Percentiles rank a stretch among this genome's conserved stretches.
Conservation (phyloP, 106 monocot species). For the Agapanthus africanus region DNA sequence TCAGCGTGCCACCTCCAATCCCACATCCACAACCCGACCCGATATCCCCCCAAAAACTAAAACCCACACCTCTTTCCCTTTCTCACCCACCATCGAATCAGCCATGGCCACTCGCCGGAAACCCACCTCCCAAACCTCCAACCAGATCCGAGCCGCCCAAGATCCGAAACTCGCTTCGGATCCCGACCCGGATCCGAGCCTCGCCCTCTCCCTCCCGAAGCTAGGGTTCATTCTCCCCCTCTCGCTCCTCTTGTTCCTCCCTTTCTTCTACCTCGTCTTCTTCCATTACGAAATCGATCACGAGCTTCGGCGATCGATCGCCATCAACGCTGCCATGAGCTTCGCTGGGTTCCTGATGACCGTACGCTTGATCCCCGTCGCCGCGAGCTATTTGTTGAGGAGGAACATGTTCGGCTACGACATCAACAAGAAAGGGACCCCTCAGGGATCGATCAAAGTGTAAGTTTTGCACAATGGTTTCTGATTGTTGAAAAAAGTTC, state of each 20-base stretch:
- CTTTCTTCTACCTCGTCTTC: conserved; percentile 60
- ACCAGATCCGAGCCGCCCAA: neutral
- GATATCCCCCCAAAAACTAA: no score
- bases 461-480: conserved; percentile 30
- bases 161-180: neutral
- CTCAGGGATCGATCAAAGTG: conserved; percentile 77
- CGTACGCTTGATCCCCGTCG: conserved; percentile 66
- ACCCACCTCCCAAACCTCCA: no score
- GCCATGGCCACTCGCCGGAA: conserved; percentile 30
- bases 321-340: conserved; percentile 70
- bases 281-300: conserved; percentile 59
- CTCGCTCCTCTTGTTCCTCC: conserved; percentile 32
- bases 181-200: neutral
- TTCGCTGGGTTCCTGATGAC: conserved; percentile 53
- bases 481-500: no score
- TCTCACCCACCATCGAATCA: no score
- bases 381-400: conserved; percentile 61
- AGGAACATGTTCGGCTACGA: conserved; percentile 80
- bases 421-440: conserved; percentile 92
- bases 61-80: no score
- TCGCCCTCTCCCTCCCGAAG: conserved; percentile 50
- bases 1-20: no score
- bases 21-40: no score
- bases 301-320: conserved; percentile 50
- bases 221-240: conserved; percentile 30